phyloP scores from a whole-genome alignment of 345 rosid genomes.

The Murraya koenigii region DNA sequence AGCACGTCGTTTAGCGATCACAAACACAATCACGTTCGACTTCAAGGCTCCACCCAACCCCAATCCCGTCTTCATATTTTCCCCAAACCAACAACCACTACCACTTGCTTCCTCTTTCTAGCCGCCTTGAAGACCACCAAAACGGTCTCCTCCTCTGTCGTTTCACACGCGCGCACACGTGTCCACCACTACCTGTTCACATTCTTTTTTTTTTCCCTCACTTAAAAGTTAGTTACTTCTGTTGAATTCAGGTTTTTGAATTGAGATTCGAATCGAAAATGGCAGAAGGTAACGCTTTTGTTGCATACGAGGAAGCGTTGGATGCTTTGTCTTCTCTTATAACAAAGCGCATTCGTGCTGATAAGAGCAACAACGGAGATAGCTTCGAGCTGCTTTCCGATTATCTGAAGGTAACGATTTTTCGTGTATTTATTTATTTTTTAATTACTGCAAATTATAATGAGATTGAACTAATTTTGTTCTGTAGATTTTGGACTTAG shows the following conservation, averaged over 20 bases:
- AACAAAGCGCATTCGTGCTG: conserved; percentile 72
- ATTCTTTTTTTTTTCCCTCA: not conserved
- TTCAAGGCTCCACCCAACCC: not conserved
- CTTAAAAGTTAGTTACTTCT: not conserved
- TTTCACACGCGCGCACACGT: not conserved
- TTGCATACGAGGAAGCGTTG: conserved; percentile 61
- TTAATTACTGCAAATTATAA: not conserved
- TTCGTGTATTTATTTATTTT: not conserved
- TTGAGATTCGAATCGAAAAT: conserved; percentile 5
- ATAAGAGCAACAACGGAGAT: conserved; percentile 63
- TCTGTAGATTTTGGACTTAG: conserved; percentile 71
- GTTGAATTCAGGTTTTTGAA: not conserved
- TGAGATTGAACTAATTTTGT: not conserved
- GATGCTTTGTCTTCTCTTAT: conserved; percentile 83
- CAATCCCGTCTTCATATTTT: not conserved
- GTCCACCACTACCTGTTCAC: not conserved
- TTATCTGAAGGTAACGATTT: conserved; percentile 57
- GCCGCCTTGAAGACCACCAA: not conserved
- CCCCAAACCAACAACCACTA: not conserved
- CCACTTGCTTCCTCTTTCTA: not conserved
- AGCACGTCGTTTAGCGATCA: too few relatives aligned
- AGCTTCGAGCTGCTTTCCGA: conserved; percentile 71
- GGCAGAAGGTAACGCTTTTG: conserved; percentile 11
- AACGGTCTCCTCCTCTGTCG: conserved; percentile 2
- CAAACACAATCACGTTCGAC: too few relatives aligned